Evolutionary conservation across 495 filamentous ascomycete species (phyloP), one percentile per base, ranked within the genome.

Genomic region (Penicillium alfredii): DNA sequence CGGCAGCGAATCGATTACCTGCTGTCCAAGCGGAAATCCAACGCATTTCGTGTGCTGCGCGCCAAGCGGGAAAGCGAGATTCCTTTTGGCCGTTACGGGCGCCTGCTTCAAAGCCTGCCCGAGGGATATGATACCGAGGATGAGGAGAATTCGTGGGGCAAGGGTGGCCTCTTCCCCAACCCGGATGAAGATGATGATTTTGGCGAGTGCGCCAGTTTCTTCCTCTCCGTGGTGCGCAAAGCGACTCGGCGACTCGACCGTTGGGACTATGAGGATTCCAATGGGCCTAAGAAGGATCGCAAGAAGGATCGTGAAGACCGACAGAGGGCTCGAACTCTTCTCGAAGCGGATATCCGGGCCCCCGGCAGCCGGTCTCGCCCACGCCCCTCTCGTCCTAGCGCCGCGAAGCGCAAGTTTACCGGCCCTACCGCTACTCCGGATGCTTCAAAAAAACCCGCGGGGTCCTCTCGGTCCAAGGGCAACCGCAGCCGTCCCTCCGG

Each of bases 1-100:
- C 84, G 80, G 23, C 80, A 92, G 57, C 82, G 87, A 9, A 85
- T 94, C 26, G 83, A 94, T 33, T 86, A 92, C 50, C 80, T 92
- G 28, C 75, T 98, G 19, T 80, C 83, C 12, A 84, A 84, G 27
- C 64, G 88, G 21, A 77, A 74, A 40, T 69, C 62, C 33, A 68
- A 77, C 36, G 77, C 82, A 37, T 79, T 78, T 42, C 63, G 67
- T 21, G 64, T 81, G 3, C 74, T 84, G 8, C 78, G 64, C 69
- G 54, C 52, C 45, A 42, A 81, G 79, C 34, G 74, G 64, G 44
- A 63, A 58, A 51, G 72, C 76, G 56, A 87, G 73, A 46, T 71
- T 69, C 65, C 71, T 4, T 66, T 72, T 22, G 72, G 84, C 29
- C 71, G 82, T 42, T 78, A 84, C 41, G 81, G 82, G 1, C 78